Base-by-base conservation (phyloP, 495 filamentous ascomycete species). In the Hypoxylon subgilvum region DNA sequence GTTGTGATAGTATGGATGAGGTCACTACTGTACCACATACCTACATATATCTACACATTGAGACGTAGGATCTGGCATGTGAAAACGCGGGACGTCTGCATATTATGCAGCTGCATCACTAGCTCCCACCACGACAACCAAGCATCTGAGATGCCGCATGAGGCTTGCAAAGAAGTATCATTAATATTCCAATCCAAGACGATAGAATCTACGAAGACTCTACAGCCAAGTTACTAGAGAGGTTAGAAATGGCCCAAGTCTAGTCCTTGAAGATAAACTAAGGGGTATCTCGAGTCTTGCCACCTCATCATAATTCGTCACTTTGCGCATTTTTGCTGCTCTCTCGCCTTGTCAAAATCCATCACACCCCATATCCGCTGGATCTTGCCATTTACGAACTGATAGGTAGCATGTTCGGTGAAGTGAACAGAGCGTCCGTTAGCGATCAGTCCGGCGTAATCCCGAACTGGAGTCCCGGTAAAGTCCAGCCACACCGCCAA, bases 401-500 rank as follows among this genome's bases (percentile, higher is more conserved):
- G 59, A 43, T 63, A 63, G 8, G 59, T 63, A 13, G 59, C 59
- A 22, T 63, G 59, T 21, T 63, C 59, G 22, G 39, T 57, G 47
- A 63, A 63, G 3, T 30, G 34, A 13, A 63, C 59, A 7, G 59
- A 2, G 1, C 27, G 27, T 0, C 59, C 59, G 22, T 57, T 31
- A 6, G 40, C 52, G 8, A 57, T 52, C 5, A 63, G 16, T 23
- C 59, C 59, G 4, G 47, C 59, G 41, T 46, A 63, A 28, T 52
- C 52, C 27, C 35, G 52, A 1, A 57, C 43, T 3, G 59, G 59
- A 0, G 59, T 63, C 9, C 59, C 59, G 2, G 32, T 52, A 13
- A 63, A 63, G 9, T 63, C 51, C 16, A 63, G 52, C 59, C 59
- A 63, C n/a, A 63, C 59, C 4, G 59, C 59, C 19, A 63, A 25